Conservation (phyloP, 116 monocot species). For the Thalassia testudinum region DNA sequence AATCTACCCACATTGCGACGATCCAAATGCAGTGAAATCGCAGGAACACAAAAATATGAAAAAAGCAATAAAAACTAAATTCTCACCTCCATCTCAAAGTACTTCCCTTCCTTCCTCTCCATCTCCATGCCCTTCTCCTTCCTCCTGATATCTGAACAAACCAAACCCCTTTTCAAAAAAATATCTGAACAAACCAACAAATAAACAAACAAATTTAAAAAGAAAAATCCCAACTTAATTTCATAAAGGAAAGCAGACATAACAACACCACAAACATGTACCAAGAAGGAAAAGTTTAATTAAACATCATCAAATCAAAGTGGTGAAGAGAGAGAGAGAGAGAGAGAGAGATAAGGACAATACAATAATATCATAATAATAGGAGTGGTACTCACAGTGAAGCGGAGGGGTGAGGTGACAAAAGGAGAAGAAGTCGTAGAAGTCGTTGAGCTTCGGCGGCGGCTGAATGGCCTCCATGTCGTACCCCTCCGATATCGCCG, state of each 20-base stretch:
- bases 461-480: constrained; percentile 94
- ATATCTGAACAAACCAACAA: too few species aligned
- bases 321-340: not conserved
- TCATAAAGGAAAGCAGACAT: too few species aligned
- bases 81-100: constrained; percentile 16
- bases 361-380: not conserved
- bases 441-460: constrained; percentile 53
- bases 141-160: constrained; percentile 14
- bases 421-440: constrained; percentile 97
- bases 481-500: constrained; percentile 68
- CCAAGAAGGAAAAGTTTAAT: too few species aligned
- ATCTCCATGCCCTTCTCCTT: constrained; percentile 4
- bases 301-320: too few species aligned
- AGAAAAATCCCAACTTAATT: constrained; percentile 1
- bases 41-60: too few species aligned
- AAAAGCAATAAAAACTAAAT: too few species aligned
- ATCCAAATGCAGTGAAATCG: too few species aligned
- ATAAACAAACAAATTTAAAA: too few species aligned
- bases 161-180: not conserved
- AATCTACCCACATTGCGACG: too few species aligned
- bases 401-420: constrained; percentile 73
- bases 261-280: too few species aligned
- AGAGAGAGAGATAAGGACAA: too few species aligned
- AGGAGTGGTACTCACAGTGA: constrained; percentile 37
- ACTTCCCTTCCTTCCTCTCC: constrained; percentile 15